These are phyloP conservation scores for Neurospora africana DNA, from an alignment of 495 filamentous ascomycete species.

Conservation along the genomic window DNA sequence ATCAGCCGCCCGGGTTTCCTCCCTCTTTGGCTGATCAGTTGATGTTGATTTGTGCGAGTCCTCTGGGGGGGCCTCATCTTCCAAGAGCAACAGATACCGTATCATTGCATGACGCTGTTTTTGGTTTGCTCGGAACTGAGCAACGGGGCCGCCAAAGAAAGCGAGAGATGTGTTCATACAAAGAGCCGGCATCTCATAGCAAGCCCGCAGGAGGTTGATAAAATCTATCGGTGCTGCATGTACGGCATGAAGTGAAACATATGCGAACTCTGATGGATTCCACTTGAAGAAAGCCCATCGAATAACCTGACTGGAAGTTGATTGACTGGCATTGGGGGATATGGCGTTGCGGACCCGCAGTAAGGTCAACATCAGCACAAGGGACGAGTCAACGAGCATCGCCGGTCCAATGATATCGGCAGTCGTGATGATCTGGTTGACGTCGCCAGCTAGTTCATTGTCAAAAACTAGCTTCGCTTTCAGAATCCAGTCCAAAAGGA, in stretches of 20 bases:
- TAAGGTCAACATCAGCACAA: constrained; percentile 61
- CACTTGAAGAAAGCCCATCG: constrained; percentile 73
- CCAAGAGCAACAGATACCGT: constrained; percentile 33
- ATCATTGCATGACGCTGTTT: constrained; percentile 15
- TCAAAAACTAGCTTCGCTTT: constrained; percentile 51
- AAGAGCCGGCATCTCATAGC: constrained; percentile 26
- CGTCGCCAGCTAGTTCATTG: constrained; percentile 48
- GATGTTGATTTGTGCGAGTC: not conserved
- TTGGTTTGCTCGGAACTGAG: constrained; percentile 23
- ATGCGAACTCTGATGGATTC: constrained; percentile 43
- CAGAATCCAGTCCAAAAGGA: constrained; percentile 60
- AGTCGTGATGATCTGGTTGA: constrained; percentile 59
- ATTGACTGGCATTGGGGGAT: constrained; percentile 52
- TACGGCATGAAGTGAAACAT: constrained; percentile 27
- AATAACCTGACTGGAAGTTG: constrained; percentile 57
- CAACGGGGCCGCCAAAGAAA: constrained; percentile 29
- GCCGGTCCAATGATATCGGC: constrained; percentile 75
- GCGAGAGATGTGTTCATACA: constrained; percentile 15
- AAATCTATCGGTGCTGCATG: constrained; percentile 34
- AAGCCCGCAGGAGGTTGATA: constrained; percentile 34
- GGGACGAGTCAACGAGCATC: constrained; percentile 63
- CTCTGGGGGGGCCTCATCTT: constrained; percentile 5
- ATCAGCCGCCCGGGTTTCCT: constrained; percentile 16
- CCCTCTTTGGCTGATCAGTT: not conserved
- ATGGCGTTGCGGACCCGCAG: constrained; percentile 48